Percentiles rank a stretch among this genome's conserved stretches.
Conservation (phyloP, 2,329 filamentous ascomycete genomes). For the Exophiala calicioides region DNA sequence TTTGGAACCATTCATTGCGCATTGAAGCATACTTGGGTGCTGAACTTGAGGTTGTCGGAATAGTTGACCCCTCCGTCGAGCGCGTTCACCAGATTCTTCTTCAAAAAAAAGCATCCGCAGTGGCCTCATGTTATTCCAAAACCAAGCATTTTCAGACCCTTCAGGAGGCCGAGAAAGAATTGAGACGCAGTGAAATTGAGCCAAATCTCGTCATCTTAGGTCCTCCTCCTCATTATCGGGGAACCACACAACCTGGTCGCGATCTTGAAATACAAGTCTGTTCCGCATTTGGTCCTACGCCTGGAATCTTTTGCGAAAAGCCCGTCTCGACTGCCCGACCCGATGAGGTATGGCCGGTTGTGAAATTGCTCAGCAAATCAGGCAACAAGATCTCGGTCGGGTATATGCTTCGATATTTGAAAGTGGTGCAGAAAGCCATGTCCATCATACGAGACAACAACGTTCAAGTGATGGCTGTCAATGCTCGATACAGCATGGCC, state of each 20-base stretch:
- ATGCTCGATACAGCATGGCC: constrained; percentile 7
- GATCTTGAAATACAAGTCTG: background rate
- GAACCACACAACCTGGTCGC: constrained; percentile 2
- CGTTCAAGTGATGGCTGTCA: constrained; percentile 2
- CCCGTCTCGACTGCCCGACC: background rate
- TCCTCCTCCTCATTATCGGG: constrained; percentile 1
- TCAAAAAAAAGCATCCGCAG: constrained; percentile 1
- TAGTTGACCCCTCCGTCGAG: constrained; percentile 8
- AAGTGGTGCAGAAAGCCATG: constrained; percentile 5
- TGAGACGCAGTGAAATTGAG: background rate
- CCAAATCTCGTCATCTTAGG: constrained; percentile 1
- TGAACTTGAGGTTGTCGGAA: background rate
- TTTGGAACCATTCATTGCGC: background rate
- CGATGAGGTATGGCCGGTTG: background rate
- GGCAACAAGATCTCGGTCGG: background rate
- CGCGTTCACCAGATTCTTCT: constrained; percentile 1
- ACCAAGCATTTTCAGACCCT: constrained; percentile 3
- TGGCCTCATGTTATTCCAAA: background rate
- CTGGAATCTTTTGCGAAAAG: background rate
- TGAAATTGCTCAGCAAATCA: background rate
- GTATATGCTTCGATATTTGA: constrained; percentile 1
- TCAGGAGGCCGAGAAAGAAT: background rate
- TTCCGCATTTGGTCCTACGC: background rate
- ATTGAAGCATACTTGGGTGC: background rate
- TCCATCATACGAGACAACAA: constrained; percentile 3